phyloP scores from a whole-genome alignment of 192 early-diverging fungal species.

The Coemansia sp. region DNA sequence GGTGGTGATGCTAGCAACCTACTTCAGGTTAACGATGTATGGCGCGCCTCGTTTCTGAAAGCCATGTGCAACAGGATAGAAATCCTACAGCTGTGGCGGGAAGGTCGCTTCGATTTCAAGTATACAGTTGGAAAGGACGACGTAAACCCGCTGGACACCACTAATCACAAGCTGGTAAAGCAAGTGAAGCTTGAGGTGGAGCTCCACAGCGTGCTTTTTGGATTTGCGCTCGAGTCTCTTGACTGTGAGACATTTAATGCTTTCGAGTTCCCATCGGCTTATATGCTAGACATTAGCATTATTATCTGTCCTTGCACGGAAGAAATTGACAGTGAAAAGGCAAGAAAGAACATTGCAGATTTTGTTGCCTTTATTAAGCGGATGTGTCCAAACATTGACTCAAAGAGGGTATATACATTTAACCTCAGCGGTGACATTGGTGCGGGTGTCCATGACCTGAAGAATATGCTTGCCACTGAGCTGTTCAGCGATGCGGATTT shows the following conservation, averaged over 20 bases:
- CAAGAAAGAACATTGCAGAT: not conserved
- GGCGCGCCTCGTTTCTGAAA: slow-evolving; percentile 4
- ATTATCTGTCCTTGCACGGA: not conserved
- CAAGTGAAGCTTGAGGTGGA: slow-evolving; percentile 3
- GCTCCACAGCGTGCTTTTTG: slow-evolving; percentile 8
- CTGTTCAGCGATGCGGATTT: not conserved
- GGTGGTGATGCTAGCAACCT: not conserved
- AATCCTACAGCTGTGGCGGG: slow-evolving; percentile 1
- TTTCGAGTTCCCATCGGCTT: not conserved
- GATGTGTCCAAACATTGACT: slow-evolving; percentile 2
- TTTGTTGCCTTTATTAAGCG: not conserved
- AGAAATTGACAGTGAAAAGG: not conserved
- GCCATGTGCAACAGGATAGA: slow-evolving; percentile 12
- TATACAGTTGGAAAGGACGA: not conserved
- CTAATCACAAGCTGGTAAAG: slow-evolving; percentile 1
- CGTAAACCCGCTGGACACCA: not conserved
- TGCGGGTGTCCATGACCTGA: not conserved
- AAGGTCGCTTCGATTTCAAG: not conserved
- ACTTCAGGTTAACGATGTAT: slow-evolving; percentile 2
- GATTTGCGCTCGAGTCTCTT: slow-evolving; percentile 3
- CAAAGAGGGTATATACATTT: not conserved
- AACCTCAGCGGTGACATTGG: not conserved
- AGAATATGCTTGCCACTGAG: not conserved
- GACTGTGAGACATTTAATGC: not conserved
- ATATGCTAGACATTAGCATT: not conserved